A percentile compares a stretch with the other conserved stretches of the same genome.
These are phyloP conservation scores for Penicillium paneum DNA, from an alignment of 2,329 filamentous ascomycete genomes.

Conservation along the genomic window DNA sequence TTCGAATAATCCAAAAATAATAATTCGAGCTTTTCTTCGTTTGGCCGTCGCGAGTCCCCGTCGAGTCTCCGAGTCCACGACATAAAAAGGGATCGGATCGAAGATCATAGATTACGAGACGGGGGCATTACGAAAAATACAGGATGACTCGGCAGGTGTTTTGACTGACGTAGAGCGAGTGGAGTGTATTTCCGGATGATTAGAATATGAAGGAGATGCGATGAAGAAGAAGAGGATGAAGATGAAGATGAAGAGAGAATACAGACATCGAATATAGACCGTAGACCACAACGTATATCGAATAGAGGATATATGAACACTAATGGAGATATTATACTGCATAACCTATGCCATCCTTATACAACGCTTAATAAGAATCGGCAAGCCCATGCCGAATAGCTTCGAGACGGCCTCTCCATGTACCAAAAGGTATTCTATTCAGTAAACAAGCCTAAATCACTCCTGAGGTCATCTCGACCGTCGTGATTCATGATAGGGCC, in stretches of 20 bases:
- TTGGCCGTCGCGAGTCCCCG: no score
- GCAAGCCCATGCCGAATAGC: background rate
- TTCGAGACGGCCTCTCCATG: background rate
- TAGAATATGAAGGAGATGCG: no score
- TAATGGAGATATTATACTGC: no score
- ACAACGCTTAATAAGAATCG: no score
- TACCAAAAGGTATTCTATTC: no score
- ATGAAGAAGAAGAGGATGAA: no score
- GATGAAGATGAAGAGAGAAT: no score
- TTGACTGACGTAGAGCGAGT: conserved; percentile 22
- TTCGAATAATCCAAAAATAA: background rate
- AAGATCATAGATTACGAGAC: background rate
- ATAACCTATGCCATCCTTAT: background rate
- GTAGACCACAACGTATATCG: no score
- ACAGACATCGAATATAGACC: no score
- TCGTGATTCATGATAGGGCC: background rate
- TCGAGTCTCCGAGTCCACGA: background rate
- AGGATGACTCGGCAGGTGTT: conserved; percentile 15
- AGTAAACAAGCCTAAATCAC: no score
- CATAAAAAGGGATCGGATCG: background rate
- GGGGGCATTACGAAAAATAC: background rate
- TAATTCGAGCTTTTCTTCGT: background rate
- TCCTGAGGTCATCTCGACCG: background rate
- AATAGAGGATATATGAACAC: no score
- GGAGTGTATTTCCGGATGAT: conserved; percentile 20